A percentile compares a stretch with the other conserved stretches of the same genome.
phyloP scores from a whole-genome alignment of 495 filamentous ascomycete species.

The Staphylotrichum longicolle region DNA sequence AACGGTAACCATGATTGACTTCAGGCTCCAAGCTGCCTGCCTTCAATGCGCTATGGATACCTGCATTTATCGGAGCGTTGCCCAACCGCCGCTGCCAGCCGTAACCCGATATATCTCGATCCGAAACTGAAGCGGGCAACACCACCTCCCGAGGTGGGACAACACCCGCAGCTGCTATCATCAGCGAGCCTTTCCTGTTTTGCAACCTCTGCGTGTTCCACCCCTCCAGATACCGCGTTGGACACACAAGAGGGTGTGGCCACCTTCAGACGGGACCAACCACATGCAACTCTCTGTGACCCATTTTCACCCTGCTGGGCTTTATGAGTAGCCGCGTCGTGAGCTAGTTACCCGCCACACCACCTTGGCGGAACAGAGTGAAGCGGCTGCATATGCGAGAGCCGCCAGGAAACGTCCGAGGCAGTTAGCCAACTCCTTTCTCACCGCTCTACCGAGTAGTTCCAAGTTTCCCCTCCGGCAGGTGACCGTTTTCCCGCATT shows the following conservation, averaged over 20 bases:
- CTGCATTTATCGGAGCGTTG: background rate
- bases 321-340: background rate
- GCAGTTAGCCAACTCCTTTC: too few species aligned
- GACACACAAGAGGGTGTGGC: background rate
- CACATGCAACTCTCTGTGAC: background rate
- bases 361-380: too few species aligned
- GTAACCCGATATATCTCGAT: slow-evolving; percentile 7
- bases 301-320: slow-evolving; percentile 2
- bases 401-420: too few species aligned
- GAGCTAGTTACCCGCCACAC: too few species aligned
- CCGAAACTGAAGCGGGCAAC: background rate
- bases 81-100: slow-evolving; percentile 13
- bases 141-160: slow-evolving; percentile 6
- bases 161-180: background rate
- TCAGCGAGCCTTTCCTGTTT: background rate
- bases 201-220: background rate
- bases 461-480: too few species aligned
- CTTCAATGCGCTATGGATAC: background rate
- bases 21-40: background rate
- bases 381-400: too few species aligned
- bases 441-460: too few species aligned
- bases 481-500: too few species aligned
- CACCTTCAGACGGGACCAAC: background rate
- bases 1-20: background rate
- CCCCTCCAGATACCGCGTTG: background rate